These are phyloP conservation scores for Herpotrichia juniperi DNA, from an alignment of 2,329 filamentous ascomycete species.

Conservation along the genomic window DNA sequence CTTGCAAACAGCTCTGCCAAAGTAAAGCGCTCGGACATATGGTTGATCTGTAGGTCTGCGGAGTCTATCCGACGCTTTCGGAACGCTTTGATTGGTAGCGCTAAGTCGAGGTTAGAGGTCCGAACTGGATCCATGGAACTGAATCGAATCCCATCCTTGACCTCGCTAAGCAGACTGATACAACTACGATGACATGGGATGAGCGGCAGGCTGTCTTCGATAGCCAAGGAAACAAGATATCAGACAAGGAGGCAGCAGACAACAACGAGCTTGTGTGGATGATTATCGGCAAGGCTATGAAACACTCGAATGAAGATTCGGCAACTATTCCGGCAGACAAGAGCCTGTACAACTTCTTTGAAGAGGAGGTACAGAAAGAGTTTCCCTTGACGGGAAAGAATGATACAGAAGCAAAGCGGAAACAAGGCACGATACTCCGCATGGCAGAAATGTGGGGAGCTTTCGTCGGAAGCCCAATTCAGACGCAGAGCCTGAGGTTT, in stretches of 20 bases:
- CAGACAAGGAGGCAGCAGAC: constrained; percentile 43
- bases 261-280: constrained; percentile 66
- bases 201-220: constrained; percentile 62
- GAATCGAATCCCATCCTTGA: constrained; percentile 72
- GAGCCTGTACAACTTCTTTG: constrained; percentile 65
- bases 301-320: constrained; percentile 65
- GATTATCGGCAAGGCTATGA: constrained; percentile 71
- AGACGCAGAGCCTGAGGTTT: constrained; percentile 72
- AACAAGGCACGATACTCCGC: constrained; percentile 57
- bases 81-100: not conserved
- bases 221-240: constrained; percentile 61
- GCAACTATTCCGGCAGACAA: constrained; percentile 57
- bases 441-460: constrained; percentile 72
- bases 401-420: constrained; percentile 48
- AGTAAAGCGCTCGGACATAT: constrained; percentile 54
- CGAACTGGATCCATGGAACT: constrained; percentile 84
- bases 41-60: constrained; percentile 61
- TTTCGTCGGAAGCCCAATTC: constrained; percentile 70
- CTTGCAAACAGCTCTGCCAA: constrained; percentile 54
- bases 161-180: constrained; percentile 67
- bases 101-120: constrained; percentile 54
- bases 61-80: not conserved
- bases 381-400: constrained; percentile 43
- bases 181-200: constrained; percentile 59
- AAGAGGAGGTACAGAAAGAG: constrained; percentile 53